Conservation (phyloP, 2,329 filamentous ascomycete species). For the Pseudogymnoascus verrucosus region DNA sequence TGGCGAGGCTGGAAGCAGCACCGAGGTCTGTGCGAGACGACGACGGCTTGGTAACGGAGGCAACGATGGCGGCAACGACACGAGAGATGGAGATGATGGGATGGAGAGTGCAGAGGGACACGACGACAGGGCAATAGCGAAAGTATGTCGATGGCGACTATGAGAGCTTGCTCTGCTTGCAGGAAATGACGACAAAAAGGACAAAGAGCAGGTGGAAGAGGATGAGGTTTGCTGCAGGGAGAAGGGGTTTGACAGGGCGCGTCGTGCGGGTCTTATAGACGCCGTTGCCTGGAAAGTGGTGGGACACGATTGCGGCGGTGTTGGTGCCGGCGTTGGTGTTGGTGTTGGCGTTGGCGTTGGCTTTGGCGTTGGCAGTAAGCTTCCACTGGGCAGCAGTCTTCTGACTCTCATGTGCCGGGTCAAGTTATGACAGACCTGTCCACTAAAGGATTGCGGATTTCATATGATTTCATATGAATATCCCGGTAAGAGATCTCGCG, state of each 20-base stretch:
- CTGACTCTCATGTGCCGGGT: background rate
- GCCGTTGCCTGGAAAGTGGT: background rate
- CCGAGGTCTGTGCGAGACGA: slow-evolving; percentile 5
- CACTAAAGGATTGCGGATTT: background rate
- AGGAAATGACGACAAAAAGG: background rate
- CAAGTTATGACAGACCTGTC: background rate
- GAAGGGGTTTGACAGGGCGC: background rate
- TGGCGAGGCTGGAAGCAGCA: background rate
- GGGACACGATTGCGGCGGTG: background rate
- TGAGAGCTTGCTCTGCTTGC: background rate
- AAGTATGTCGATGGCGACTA: background rate
- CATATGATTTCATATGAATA: slow-evolving; percentile 4
- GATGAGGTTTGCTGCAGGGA: background rate
- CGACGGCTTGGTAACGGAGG: background rate
- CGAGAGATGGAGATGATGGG: background rate
- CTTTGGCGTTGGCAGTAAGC: background rate
- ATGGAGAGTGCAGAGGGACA: background rate
- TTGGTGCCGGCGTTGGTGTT: background rate
- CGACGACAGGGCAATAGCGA: background rate
- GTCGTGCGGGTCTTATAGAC: slow-evolving; percentile 2
- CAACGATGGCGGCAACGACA: background rate
- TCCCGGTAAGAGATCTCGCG: background rate
- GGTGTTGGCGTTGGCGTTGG: background rate
- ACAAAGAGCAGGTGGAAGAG: background rate
- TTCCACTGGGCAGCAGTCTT: background rate